Conservation (phyloP, 345 rosid species). For the Gossypium arboreum region DNA sequence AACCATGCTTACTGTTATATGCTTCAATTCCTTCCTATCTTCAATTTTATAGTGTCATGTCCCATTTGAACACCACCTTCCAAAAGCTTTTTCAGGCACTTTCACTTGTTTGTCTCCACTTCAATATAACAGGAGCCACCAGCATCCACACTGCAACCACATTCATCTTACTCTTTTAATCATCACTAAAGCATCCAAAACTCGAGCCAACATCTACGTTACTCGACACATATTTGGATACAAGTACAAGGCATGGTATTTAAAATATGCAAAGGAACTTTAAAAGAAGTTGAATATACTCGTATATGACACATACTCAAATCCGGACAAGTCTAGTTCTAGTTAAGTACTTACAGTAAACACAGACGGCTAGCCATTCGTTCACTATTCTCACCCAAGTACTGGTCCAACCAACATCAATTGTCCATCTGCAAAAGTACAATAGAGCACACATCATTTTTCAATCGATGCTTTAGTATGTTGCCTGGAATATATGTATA, state of each 20-base stretch:
- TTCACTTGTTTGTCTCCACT: constrained; percentile 38
- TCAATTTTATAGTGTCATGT: constrained; percentile 3
- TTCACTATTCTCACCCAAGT: constrained; percentile 90
- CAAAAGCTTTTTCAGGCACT: constrained; percentile 20
- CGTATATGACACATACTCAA: neutral
- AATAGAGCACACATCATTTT: neutral
- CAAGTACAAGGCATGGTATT: neutral
- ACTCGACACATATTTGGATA: neutral
- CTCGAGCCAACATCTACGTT: neutral
- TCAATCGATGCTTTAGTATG: neutral
- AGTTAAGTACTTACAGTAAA: constrained; percentile 55
- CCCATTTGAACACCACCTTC: neutral
- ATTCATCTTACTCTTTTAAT: neutral
- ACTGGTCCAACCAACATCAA: constrained; percentile 99
- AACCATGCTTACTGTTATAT: neutral
- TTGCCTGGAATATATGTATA: too few relatives aligned
- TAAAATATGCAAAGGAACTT: neutral
- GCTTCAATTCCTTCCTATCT: constrained; percentile 8
- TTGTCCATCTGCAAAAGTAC: constrained; percentile 70
- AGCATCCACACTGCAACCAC: constrained; percentile 83
- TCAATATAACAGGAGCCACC: constrained; percentile 65
- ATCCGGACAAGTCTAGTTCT: neutral
- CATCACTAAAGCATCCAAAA: too few relatives aligned
- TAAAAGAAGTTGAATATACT: neutral
- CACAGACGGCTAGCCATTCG: constrained; percentile 93